phyloP scores from a whole-genome alignment of 495 filamentous ascomycete species.

The Saxophila tyrrhenica region DNA sequence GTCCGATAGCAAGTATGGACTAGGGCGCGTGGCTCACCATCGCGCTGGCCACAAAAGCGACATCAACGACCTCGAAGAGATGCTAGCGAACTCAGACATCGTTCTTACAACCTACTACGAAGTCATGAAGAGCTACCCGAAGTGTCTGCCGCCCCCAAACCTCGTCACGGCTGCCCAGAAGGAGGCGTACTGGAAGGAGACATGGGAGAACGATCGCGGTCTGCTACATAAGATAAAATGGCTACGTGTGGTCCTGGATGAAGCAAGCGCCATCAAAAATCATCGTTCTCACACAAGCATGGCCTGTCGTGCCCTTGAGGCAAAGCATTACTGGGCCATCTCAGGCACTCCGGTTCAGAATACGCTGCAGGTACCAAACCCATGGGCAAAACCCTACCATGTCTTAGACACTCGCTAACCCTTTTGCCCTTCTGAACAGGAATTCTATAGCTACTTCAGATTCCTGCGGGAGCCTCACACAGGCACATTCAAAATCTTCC shows the following conservation, averaged over 20 bases:
- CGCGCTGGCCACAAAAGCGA: slow-evolving; percentile 3
- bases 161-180: slow-evolving; percentile 23
- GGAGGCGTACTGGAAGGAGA: slow-evolving; percentile 27
- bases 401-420: too few relatives aligned
- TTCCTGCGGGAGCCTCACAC: slow-evolving; percentile 43
- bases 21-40: slow-evolving; percentile 11
- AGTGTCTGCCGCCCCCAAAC: slow-evolving; percentile 22
- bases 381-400: too few relatives aligned
- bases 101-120: slow-evolving; percentile 45
- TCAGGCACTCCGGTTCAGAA: slow-evolving; percentile 29
- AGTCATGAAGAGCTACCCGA: slow-evolving; percentile 40
- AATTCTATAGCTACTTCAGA: slow-evolving; percentile 51
- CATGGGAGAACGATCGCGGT: neutral
- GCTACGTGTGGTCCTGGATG: slow-evolving; percentile 48
- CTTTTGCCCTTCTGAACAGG: too few relatives aligned
- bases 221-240: slow-evolving; percentile 40
- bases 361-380: too few relatives aligned
- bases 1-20: slow-evolving; percentile 7
- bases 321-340: slow-evolving; percentile 47
- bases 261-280: slow-evolving; percentile 57
- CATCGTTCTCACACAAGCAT: slow-evolving; percentile 34
- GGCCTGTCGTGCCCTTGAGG: slow-evolving; percentile 43
- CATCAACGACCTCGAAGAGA: slow-evolving; percentile 12
- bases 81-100: slow-evolving; percentile 20
- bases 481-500: slow-evolving; percentile 35